phyloP scores from a whole-genome alignment of 2,329 filamentous ascomycete genomes.

The Colletotrichum noveboracense region DNA sequence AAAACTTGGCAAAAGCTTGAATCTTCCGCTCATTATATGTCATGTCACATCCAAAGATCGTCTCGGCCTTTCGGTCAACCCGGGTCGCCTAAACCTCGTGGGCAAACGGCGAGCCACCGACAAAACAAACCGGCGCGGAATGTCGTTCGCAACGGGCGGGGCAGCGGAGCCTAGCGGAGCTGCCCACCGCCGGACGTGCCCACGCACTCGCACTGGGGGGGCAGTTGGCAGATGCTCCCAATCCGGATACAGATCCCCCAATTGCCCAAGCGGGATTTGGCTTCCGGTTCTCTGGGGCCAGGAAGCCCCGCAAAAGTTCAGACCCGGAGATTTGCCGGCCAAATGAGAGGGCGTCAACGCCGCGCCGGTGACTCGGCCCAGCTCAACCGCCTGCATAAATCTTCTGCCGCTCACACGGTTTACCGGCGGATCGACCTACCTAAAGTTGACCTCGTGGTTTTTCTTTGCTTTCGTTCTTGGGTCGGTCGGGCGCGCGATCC shows the following conservation, averaged over 20 bases:
- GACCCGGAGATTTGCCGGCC: background rate
- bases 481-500: background rate
- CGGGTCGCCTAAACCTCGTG: background rate
- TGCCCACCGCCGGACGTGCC: background rate
- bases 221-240: background rate
- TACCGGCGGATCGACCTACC: background rate
- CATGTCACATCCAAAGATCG: background rate
- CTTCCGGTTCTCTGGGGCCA: background rate
- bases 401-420: background rate
- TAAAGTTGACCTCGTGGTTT: background rate
- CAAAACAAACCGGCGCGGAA: background rate
- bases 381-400: background rate
- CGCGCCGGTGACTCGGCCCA: background rate
- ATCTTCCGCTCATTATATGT: background rate
- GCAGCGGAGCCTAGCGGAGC: background rate
- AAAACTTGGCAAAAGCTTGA: background rate
- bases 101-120: background rate
- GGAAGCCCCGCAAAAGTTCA: background rate
- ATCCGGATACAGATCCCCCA: background rate
- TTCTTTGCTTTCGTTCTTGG: background rate
- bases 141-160: background rate
- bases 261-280: background rate
- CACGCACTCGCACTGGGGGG: background rate
- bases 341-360: background rate
- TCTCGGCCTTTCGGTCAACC: background rate